These are phyloP conservation scores for Globisporangium echinulatum DNA, from an alignment of 352 stramenopile species.

Conservation along the genomic window DNA sequence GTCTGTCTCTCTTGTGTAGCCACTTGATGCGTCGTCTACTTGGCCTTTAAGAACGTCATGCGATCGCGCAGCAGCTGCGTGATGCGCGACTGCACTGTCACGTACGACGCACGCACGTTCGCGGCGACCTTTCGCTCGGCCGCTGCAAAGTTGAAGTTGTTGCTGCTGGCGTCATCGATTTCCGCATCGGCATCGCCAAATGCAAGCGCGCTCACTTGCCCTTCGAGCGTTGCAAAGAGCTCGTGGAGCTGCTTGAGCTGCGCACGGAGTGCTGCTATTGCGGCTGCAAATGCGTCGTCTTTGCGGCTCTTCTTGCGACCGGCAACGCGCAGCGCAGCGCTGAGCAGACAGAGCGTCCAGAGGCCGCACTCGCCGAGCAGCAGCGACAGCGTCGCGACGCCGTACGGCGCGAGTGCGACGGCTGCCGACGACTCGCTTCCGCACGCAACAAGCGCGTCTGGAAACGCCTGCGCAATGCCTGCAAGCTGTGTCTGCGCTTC, in stretches of 20 bases:
- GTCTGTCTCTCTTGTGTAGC: not conserved
- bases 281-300: constrained; percentile 27
- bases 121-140: constrained; percentile 21
- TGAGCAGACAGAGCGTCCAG: constrained; percentile 43
- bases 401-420: constrained; percentile 38
- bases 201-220: constrained; percentile 24
- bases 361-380: constrained; percentile 56
- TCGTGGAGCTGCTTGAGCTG: constrained; percentile 65
- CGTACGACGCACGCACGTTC: constrained; percentile 39
- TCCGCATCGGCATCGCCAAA: constrained; percentile 9
- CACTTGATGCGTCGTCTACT: not conserved
- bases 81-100: constrained; percentile 25
- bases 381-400: constrained; percentile 40
- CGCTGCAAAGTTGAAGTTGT: constrained; percentile 8
- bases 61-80: constrained; percentile 28
- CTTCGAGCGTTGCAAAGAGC: constrained; percentile 27
- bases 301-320: constrained; percentile 70
- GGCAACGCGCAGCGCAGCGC: constrained; percentile 28
- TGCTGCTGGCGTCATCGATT: not conserved
- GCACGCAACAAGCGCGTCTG: constrained; percentile 9
- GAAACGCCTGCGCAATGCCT: constrained; percentile 19
- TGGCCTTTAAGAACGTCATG: constrained; percentile 7
- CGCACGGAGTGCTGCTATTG: constrained; percentile 30
- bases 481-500: constrained; percentile 26
- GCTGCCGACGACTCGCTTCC: not conserved